These are phyloP conservation scores for Amniculicola lignicola DNA, from an alignment of 495 filamentous ascomycete genomes.

Conservation along the genomic window DNA sequence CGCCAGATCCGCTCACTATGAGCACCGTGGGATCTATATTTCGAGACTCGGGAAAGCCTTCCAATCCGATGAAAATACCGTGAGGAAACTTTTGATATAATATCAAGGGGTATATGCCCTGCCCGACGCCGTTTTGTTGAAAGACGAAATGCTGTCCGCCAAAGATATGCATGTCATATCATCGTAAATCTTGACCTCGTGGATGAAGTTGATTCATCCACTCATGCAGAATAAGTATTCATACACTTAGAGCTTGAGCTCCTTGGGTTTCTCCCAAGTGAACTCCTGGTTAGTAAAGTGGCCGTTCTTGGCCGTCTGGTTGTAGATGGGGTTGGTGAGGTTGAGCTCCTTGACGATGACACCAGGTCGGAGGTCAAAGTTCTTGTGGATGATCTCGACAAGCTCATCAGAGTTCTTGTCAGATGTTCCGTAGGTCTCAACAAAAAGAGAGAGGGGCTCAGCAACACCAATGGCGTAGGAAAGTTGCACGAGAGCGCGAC, in stretches of 20 bases:
- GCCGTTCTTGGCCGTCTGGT: constrained; percentile 97
- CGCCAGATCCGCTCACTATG: too few relatives aligned
- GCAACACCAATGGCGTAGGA: constrained; percentile 99
- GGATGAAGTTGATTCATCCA: constrained; percentile 36
- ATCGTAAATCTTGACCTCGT: constrained; percentile 25
- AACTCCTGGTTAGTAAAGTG: constrained; percentile 99
- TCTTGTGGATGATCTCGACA: constrained; percentile 85
- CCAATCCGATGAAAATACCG: constrained; percentile 13
- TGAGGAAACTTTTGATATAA: constrained; percentile 25
- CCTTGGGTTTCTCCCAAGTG: constrained; percentile 97
- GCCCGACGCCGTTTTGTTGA: constrained; percentile 34
- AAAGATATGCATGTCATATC: constrained; percentile 32
- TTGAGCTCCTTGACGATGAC: constrained; percentile 98
- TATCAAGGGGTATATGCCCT: constrained; percentile 25
- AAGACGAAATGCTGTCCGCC: constrained; percentile 31
- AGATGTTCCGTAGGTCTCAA: constrained; percentile 81
- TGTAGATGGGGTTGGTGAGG: constrained; percentile 93
- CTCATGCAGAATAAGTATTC: constrained; percentile 21
- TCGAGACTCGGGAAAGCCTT: constrained; percentile 30
- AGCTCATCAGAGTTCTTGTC: constrained; percentile 72
- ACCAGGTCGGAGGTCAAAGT: constrained; percentile 97
- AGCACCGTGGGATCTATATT: constrained; percentile 25
- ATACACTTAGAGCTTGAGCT: constrained; percentile 69
- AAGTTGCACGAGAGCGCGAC: constrained; percentile 91
- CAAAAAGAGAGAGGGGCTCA: constrained; percentile 89